phyloP scores from a whole-genome alignment of 768 basidiomycete genomes.

The Lentinula raphanica region DNA sequence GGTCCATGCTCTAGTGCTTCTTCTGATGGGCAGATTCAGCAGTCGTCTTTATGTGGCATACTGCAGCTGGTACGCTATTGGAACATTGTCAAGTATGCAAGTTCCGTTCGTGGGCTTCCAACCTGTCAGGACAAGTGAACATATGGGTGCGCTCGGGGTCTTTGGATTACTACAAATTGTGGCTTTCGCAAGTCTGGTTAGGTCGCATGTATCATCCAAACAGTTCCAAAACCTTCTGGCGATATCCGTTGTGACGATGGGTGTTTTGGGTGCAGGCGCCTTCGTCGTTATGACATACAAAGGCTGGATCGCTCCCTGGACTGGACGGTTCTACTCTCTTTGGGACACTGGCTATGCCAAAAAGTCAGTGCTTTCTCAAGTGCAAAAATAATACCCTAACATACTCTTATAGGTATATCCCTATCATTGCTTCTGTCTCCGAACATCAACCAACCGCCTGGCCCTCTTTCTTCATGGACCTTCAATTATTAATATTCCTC shows the following conservation, averaged over 20 bases:
- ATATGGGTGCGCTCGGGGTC: slow-evolving; percentile 97
- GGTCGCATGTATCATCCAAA: slow-evolving; percentile 83
- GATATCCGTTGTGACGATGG: slow-evolving; percentile 60
- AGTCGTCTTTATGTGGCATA: slow-evolving; percentile 91
- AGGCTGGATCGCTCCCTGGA: slow-evolving; percentile 98
- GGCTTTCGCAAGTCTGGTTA: slow-evolving; percentile 85
- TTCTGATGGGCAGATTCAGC: slow-evolving; percentile 94
- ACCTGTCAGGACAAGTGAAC: slow-evolving; percentile 95
- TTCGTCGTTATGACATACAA: slow-evolving; percentile 84
- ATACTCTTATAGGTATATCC: slow-evolving; percentile 64
- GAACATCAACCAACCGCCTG: slow-evolving; percentile 99
- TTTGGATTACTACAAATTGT: slow-evolving; percentile 96
- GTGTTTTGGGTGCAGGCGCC: slow-evolving; percentile 64
- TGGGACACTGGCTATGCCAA: slow-evolving; percentile 99
- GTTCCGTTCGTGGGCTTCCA: slow-evolving; percentile 99
- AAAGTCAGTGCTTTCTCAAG: slow-evolving; percentile 52
- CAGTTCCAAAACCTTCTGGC: slow-evolving; percentile 86
- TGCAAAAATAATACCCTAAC: slow-evolving; percentile 9
- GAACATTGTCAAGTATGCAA: slow-evolving; percentile 97
- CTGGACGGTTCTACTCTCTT: slow-evolving; percentile 97
- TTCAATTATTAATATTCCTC: slow-evolving; percentile 94
- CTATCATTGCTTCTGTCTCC: slow-evolving; percentile 97
- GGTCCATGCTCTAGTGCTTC: slow-evolving; percentile 87
- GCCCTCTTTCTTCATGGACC: slow-evolving; percentile 99
- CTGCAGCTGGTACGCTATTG: slow-evolving; percentile 96